Conservation (phyloP, 768 basidiomycete species). For the Royoungia palumana region DNA sequence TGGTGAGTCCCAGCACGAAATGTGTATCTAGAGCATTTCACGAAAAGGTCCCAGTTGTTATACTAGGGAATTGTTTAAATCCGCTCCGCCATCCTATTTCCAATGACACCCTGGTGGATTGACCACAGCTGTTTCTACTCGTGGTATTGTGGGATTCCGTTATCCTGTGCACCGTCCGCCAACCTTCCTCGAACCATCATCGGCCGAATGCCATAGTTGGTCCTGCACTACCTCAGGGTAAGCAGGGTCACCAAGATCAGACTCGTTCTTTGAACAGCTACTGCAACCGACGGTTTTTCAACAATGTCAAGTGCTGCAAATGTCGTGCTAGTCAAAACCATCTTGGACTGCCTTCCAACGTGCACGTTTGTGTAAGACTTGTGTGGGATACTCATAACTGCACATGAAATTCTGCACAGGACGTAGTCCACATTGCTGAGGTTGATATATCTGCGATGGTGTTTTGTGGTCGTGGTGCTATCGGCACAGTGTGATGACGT, state of each 20-base stretch:
- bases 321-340: conserved; percentile 4
- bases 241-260: not conserved
- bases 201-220: conserved; percentile 9
- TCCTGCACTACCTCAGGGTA: conserved; percentile 11
- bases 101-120: not conserved
- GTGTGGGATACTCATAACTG: conserved; percentile 12
- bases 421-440: conserved; percentile 19
- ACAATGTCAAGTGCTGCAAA: not conserved
- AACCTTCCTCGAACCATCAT: conserved; percentile 17
- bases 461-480: not conserved
- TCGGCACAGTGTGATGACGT: no score
- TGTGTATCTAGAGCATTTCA: not conserved
- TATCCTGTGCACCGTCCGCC: conserved; percentile 7
- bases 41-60: not conserved
- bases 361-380: conserved; percentile 2
- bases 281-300: conserved; percentile 14
- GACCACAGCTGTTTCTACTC: conserved; percentile 8
- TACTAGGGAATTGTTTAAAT: not conserved
- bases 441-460: not conserved
- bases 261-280: conserved; percentile 14
- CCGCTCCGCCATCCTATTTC: not conserved
- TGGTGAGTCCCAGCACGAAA: conserved; percentile 4
- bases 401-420: conserved; percentile 20
- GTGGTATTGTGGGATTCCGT: conserved; percentile 13
- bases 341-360: not conserved